Conservation (phyloP, 176 grass and related monocot genomes). For the Hordeum vulgare region DNA sequence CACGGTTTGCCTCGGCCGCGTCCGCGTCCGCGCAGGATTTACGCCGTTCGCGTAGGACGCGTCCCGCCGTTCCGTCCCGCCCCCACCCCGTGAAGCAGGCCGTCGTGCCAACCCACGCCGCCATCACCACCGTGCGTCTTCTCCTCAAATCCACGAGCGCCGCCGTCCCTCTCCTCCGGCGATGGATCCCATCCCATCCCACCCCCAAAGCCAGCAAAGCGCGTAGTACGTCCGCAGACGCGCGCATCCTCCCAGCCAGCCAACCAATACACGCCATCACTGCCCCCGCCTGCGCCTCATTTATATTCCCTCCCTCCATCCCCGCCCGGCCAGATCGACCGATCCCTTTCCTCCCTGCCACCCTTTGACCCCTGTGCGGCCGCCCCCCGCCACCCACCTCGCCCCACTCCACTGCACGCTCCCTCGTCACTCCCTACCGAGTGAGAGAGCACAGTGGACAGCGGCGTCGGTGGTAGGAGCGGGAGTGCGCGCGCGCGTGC, state of each 20-base stretch:
- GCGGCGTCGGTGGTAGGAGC: not conserved
- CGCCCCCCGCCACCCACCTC: not conserved
- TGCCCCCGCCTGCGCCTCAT: not conserved
- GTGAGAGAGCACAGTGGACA: not conserved
- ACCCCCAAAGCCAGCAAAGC: not conserved
- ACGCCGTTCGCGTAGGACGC: not conserved
- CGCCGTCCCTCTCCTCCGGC: not conserved
- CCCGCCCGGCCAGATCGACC: not conserved
- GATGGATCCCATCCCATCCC: not conserved
- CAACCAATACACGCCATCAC: not conserved
- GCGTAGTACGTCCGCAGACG: not conserved
- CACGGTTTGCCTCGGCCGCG: not conserved
- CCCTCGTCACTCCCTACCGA: not conserved
- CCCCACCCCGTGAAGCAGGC: not conserved
- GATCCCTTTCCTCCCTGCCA: constrained; percentile 9
- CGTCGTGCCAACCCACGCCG: not conserved
- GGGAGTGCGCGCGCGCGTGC: not conserved
- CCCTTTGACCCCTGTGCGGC: constrained; percentile 24
- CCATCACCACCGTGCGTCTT: too few species aligned
- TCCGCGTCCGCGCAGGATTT: not conserved
- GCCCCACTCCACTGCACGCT: not conserved
- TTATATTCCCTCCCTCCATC: not conserved
- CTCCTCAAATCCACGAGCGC: not conserved
- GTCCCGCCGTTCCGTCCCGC: not conserved
- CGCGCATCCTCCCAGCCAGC: not conserved